These are phyloP conservation scores for Chlorella sp. DNA, from an alignment of 139 green algal species.

Conservation along the genomic window DNA sequence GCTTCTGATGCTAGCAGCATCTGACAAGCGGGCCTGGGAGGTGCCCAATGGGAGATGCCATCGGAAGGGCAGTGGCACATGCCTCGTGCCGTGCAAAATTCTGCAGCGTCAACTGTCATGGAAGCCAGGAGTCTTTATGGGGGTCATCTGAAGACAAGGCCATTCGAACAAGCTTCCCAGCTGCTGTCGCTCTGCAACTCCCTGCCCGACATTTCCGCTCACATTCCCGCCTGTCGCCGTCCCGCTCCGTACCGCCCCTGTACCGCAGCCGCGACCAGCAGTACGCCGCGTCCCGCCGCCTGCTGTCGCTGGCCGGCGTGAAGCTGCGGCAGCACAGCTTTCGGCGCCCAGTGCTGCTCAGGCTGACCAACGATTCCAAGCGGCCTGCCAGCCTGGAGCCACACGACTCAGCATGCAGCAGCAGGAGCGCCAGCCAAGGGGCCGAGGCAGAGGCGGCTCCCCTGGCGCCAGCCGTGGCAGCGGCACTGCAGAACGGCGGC, in stretches of 20 bases:
- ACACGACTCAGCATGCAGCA: background rate
- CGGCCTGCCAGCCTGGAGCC: background rate
- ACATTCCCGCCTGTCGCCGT: background rate
- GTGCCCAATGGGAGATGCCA: no score
- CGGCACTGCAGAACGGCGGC: background rate
- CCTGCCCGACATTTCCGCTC: background rate
- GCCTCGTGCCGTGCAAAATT: no score
- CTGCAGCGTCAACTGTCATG: background rate
- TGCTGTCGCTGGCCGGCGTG: constrained; percentile 81
- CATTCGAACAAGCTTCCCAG: background rate
- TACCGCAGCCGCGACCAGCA: constrained; percentile 55
- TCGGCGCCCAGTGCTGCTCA: constrained; percentile 37
- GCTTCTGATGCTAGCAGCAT: background rate
- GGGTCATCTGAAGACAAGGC: background rate
- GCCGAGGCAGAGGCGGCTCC: background rate
- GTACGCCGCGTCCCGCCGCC: constrained; percentile 71
- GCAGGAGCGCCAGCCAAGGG: background rate
- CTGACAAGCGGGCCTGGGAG: background rate
- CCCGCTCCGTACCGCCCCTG: background rate
- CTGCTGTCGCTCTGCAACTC: background rate
- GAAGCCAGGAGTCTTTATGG: background rate
- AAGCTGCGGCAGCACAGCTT: constrained; percentile 74
- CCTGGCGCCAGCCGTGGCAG: background rate
- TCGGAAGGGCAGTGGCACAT: no score
- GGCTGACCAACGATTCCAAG: constrained; percentile 34